Evolutionary conservation across 768 basidiomycete genomes (phyloP), one percentile per base, ranked within the genome.

Genomic region (Melanogaster broomeanus): DNA sequence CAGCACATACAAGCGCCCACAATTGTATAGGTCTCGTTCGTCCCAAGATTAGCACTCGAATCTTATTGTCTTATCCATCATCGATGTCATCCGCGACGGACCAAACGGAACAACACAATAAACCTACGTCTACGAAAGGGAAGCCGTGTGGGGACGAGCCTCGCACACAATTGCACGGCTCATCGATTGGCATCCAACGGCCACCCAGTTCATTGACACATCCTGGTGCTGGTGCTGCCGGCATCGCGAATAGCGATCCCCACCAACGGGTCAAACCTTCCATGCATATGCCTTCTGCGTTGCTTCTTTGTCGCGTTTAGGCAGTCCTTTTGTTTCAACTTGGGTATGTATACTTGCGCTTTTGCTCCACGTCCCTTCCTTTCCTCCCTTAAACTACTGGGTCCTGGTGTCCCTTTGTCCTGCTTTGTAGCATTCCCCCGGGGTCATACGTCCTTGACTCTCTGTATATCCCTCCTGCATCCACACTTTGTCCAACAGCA

Each of bases 321-420:
- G 51, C n/a, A 47, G n/a, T 61, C 46, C 62, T 59, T 57, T 64
- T 64, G 63, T 64, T 39, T 48, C 63, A 3, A 22, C 28, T 47
- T 38, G 33, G 53, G 55, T 50, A 59, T 55, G 38, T 16, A 41
- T 49, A 56, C 40, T 22, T 19, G 42, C 55, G 51, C 56, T 19
- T 10, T 43, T n/a, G n/a, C 38, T 2, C 41, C 35, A 21, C 21
- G 15, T 2, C 16, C 27, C 9, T 45, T 52, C 40, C 38, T 42
- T 50, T 45, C 38, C 28, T 47, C 44, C 53, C 49, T 58, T 48
- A 54, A 64, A 52, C 48, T 15, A 12, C 27, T 51, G 55, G 55
- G 55, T 54, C 55, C 55, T 35, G 55, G 48, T 38, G 55, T 46
- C 55, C 55, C 55, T 42, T 19, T 28, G 42, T 44, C 40, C 22